phyloP scores from a whole-genome alignment of 768 basidiomycete species.

The Pleurotus sapidus region DNA sequence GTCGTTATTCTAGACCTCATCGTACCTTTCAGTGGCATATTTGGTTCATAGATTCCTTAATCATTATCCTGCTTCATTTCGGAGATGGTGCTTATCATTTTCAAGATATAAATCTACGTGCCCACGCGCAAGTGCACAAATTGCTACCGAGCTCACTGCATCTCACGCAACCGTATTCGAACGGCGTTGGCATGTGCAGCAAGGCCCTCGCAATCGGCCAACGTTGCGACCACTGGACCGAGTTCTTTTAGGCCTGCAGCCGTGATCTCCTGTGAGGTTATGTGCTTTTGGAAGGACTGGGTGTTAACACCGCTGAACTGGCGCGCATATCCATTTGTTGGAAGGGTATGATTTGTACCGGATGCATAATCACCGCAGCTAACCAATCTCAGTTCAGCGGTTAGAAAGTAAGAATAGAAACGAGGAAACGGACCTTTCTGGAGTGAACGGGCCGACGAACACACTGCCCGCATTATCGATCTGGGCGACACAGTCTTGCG shows the following conservation, averaged over 20 bases:
- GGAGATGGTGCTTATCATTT: background rate
- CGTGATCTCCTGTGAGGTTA: conserved; percentile 94
- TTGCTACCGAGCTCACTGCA: background rate
- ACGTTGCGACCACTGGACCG: conserved; percentile 83
- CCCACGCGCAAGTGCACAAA: background rate
- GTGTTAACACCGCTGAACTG: conserved; percentile 99
- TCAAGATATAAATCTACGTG: conserved; percentile 5
- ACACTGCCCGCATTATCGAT: conserved; percentile 95
- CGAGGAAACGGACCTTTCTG: conserved; percentile 76
- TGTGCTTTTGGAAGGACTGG: conserved; percentile 96
- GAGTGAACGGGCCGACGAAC: conserved; percentile 93
- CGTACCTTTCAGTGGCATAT: background rate
- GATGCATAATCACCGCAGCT: conserved; percentile 99
- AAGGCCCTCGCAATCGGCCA: conserved; percentile 94
- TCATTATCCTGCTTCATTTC: background rate
- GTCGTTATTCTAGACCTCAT: conserved; percentile 6
- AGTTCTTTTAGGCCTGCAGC: conserved; percentile 68
- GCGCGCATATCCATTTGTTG: conserved; percentile 93
- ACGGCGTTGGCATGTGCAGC: conserved; percentile 97
- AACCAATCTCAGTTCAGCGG: background rate
- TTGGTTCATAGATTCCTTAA: background rate
- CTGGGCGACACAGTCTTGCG: conserved; percentile 54
- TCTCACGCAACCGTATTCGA: conserved; percentile 63
- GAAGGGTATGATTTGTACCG: conserved; percentile 97
- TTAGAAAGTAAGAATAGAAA: too few relatives aligned